Base-by-base conservation (phyloP, 805 yeast species). In the Candida methanosorbosa region DNA sequence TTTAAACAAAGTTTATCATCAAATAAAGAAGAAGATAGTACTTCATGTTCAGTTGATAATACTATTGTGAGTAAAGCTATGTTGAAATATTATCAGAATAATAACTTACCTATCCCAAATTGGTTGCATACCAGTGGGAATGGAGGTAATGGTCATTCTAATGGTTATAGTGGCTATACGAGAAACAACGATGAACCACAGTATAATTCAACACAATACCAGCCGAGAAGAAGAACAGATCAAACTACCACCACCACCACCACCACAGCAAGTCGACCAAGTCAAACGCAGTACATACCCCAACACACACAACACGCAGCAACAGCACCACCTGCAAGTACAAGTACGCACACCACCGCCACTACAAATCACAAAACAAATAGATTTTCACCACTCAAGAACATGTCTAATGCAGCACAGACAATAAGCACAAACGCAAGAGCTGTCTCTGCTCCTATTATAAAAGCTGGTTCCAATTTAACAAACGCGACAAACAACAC, bases 1-100 rank as follows among this genome's bases (percentile, higher is more conserved):
- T 14, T 27, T 4, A 27, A 27, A 27, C 16, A 27, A 27, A 15
- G 20, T 12, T 14, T 27, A 27, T 14, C 17, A 14, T 9, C 20
- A 16, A 38, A 57, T 59, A 39, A 41, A n/a, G 50, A 48, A 28
- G 64, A 60, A 30, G 43, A 46, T n/a, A 65, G 59, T 38, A 63
- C 64, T 4, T 48, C 42, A 14, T n/a, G n/a, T n/a, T n/a, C n/a
- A n/a, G n/a, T n/a, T n/a, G n/a, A n/a, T n/a, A n/a, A n/a, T n/a
- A n/a, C n/a, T n/a, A n/a, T n/a, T n/a, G 57, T 61, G 1, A 57
- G 56, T 30, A 45, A 41, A 19, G 54, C 64, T 0, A 31, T 61
- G 22, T 43, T 56, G 9, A 48, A 41, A 18, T 55, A 38, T 33
- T 60, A 48, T 39, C 40, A 41, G 16, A 45, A 46, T 13, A 38